Percentiles rank a stretch among this genome's conserved stretches.
phyloP scores from a whole-genome alignment of 352 stramenopile species.

The Pythium folliculosum region DNA sequence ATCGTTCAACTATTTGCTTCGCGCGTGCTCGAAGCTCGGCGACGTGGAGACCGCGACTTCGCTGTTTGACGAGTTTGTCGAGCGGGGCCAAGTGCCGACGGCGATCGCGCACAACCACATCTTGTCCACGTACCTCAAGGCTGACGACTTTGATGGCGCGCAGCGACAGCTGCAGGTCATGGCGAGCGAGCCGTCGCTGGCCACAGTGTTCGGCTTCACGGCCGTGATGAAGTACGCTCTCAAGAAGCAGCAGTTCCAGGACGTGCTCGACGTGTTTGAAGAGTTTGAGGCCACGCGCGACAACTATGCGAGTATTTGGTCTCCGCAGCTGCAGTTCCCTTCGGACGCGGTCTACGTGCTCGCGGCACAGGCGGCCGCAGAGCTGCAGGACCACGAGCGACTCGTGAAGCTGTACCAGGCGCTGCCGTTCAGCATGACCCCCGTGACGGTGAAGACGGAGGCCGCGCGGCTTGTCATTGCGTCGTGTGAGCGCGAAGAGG shows the following conservation, averaged over 20 bases:
- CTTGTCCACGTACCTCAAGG: conserved; percentile 61
- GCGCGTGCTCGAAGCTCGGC: conserved; percentile 47
- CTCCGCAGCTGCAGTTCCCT: conserved; percentile 67
- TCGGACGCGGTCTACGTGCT: conserved; percentile 68
- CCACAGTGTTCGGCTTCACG: conserved; percentile 76
- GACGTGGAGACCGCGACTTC: conserved; percentile 47
- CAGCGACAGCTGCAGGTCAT: conserved; percentile 52
- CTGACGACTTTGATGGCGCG: conserved; percentile 51
- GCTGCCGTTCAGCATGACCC: conserved; percentile 43
- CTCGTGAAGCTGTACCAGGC: conserved; percentile 64
- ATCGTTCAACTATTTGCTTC: conserved; percentile 79
- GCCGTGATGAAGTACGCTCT: conserved; percentile 70
- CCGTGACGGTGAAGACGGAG: conserved; percentile 55
- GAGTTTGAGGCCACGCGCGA: conserved; percentile 58
- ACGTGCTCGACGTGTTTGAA: conserved; percentile 64
- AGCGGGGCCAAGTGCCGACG: conserved; percentile 53
- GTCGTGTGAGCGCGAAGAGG: conserved; percentile 61
- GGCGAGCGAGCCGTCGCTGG: conserved; percentile 40
- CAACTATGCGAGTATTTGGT: conserved; percentile 41
- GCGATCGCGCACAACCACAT: conserved; percentile 78
- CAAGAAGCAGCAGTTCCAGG: conserved; percentile 34
- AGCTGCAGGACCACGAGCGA: conserved; percentile 55
- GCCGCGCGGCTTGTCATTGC: conserved; percentile 50
- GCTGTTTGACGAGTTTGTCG: conserved; percentile 65
- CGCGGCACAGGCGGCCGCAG: conserved; percentile 47